Conservation (phyloP, 768 basidiomycete species). For the Daedaleopsis sinensis region DNA sequence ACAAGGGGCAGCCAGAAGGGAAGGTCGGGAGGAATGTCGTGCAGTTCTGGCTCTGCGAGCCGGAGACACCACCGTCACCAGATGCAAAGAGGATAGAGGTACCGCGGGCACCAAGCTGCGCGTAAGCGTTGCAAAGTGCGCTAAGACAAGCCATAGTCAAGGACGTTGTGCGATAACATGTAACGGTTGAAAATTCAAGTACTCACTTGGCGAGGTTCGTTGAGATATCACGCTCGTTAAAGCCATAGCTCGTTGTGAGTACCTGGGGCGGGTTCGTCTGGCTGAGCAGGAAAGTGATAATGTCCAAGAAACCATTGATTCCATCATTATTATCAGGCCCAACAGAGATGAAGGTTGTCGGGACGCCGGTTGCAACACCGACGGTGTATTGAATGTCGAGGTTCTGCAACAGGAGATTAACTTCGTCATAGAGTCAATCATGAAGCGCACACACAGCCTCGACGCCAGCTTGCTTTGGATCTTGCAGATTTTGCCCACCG, state of each 20-base stretch:
- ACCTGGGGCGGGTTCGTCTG: conserved; percentile 33
- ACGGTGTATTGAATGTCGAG: conserved; percentile 44
- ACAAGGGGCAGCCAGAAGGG: conserved; percentile 41
- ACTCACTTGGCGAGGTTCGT: conserved; percentile 1
- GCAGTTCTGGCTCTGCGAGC: conserved; percentile 31
- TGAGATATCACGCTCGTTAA: conserved; percentile 31
- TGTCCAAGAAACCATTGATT: conserved; percentile 37
- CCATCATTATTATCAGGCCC: conserved; percentile 33
- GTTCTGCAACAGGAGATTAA: conserved; percentile 18
- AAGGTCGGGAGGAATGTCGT: conserved; percentile 38
- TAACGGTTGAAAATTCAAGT: background rate
- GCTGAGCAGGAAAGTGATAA: conserved; percentile 29
- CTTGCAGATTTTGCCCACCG: conserved; percentile 32
- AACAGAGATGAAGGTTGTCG: conserved; percentile 36
- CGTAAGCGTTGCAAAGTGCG: conserved; percentile 39
- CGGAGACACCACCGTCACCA: conserved; percentile 42
- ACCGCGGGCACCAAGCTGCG: conserved; percentile 40
- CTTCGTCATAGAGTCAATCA: too few relatives aligned
- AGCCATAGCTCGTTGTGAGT: conserved; percentile 38
- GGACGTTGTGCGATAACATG: background rate
- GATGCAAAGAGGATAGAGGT: conserved; percentile 41
- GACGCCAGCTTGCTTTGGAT: conserved; percentile 25
- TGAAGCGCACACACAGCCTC: conserved; percentile 25
- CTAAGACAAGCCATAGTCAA: conserved; percentile 13
- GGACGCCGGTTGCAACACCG: conserved; percentile 36